Evolutionary conservation across 306 rosid genomes (phyloP).

Genomic region (Rosa chinensis): DNA sequence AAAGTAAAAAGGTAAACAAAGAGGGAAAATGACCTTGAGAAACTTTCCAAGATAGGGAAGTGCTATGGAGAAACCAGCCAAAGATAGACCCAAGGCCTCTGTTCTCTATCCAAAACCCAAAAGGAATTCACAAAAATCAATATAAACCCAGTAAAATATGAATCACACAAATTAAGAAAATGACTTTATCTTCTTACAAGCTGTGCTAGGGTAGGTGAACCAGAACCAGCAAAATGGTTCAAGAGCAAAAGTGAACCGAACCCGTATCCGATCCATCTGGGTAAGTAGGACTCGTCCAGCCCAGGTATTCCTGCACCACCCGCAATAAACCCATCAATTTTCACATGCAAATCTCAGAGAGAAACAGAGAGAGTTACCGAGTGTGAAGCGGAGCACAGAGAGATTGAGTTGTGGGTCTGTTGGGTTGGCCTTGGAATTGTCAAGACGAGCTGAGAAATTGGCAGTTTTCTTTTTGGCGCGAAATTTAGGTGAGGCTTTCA

Average conservation of each 20-base stretch:
- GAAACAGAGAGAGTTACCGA: constrained; percentile 45
- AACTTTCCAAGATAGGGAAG: constrained; percentile 83
- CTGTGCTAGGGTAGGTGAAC: constrained; percentile 54
- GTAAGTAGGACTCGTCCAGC: constrained; percentile 90
- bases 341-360: not conserved
- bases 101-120: constrained; percentile 46
- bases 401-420: constrained; percentile 61
- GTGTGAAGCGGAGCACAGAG: constrained; percentile 88
- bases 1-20: not conserved
- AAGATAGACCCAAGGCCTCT: constrained; percentile 76
- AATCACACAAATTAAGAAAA: not conserved
- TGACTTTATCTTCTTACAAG: constrained; percentile 41
- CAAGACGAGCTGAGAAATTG: constrained; percentile 50
- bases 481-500: constrained; percentile 20
- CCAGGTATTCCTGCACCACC: constrained; percentile 72
- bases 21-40: constrained; percentile 61
- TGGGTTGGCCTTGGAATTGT: constrained; percentile 46
- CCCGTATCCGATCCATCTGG: constrained; percentile 96
- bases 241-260: constrained; percentile 78
- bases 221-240: constrained; percentile 71
- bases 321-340: not conserved
- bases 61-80: constrained; percentile 72
- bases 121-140: not conserved
- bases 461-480: constrained; percentile 29
- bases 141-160: not conserved